These are phyloP conservation scores for Magnusiomyces clavatus DNA, from an alignment of 1,139 yeast species.

Conservation along the genomic window DNA sequence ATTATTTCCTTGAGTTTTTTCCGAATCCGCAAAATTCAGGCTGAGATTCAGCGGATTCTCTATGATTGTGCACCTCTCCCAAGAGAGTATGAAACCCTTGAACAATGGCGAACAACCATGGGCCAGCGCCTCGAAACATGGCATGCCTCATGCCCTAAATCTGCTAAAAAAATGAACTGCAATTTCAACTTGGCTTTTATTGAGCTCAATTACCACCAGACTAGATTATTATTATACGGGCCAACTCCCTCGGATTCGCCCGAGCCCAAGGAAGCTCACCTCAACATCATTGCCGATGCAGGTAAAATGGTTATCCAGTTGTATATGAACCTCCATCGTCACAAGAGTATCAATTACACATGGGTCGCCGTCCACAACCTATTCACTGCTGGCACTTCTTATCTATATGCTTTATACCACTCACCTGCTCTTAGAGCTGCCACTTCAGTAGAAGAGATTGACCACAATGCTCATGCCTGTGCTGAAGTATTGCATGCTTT, in stretches of 20 bases:
- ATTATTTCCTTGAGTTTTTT: constrained; percentile 58
- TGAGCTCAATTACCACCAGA: constrained; percentile 68
- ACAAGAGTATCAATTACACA: constrained; percentile 66
- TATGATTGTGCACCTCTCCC: constrained; percentile 70
- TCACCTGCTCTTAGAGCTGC: constrained; percentile 45
- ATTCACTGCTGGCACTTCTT: constrained; percentile 85
- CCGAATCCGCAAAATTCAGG: constrained; percentile 62
- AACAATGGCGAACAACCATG: constrained; percentile 53
- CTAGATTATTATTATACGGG: constrained; percentile 66
- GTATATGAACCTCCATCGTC: constrained; percentile 49
- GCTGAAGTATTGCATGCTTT: constrained; percentile 54
- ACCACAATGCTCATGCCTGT: constrained; percentile 49
- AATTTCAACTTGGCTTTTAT: constrained; percentile 64
- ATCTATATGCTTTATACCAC: constrained; percentile 66
- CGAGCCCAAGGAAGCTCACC: constrained; percentile 45
- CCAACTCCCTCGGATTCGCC: constrained; percentile 61
- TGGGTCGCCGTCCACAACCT: constrained; percentile 92
- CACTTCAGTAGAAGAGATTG: constrained; percentile 46
- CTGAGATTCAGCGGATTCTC: constrained; percentile 64
- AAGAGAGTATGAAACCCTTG: constrained; percentile 45
- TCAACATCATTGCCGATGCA: constrained; percentile 51
- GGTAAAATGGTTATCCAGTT: constrained; percentile 59
- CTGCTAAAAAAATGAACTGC: constrained; percentile 58
- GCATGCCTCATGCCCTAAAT: constrained; percentile 51
- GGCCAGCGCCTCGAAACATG: constrained; percentile 50